Percentiles rank a stretch among this genome's conserved stretches.
These are phyloP conservation scores for Penicillium sp. DNA, from an alignment of 2,329 filamentous ascomycete species.

Conservation along the genomic window DNA sequence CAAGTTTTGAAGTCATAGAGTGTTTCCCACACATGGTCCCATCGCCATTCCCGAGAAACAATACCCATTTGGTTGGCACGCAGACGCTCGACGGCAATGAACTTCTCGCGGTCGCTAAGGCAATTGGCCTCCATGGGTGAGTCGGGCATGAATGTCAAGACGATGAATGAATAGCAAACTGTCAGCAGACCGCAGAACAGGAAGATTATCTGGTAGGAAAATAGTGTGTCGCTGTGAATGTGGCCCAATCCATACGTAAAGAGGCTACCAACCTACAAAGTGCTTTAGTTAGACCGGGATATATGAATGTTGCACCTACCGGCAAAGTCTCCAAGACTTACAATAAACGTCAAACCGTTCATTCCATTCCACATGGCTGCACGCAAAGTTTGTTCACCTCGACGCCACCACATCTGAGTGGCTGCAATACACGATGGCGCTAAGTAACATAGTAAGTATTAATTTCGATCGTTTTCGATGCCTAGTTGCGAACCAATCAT, in stretches of 20 bases:
- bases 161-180: constrained; percentile 47
- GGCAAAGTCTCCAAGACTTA: not conserved
- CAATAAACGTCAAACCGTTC: constrained; percentile 59
- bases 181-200: constrained; percentile 56
- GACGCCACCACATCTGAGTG: constrained; percentile 63
- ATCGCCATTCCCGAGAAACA: constrained; percentile 54
- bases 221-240: constrained; percentile 50
- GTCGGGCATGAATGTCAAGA: constrained; percentile 53
- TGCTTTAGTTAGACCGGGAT: not conserved
- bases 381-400: constrained; percentile 59
- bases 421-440: constrained; percentile 58
- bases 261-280: constrained; percentile 49
- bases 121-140: constrained; percentile 54
- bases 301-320: not conserved
- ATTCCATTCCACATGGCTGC: constrained; percentile 62
- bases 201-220: constrained; percentile 51
- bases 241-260: constrained; percentile 61
- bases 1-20: constrained; percentile 37
- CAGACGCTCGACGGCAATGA: constrained; percentile 55
- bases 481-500: constrained; percentile 17
- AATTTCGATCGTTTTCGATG: not conserved
- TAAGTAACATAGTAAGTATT: not conserved
- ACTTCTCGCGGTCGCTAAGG: constrained; percentile 23
- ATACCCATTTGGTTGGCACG: constrained; percentile 58
- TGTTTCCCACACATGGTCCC: constrained; percentile 46